phyloP scores from a whole-genome alignment of 2,329 filamentous ascomycete genomes.

The Biscogniauxia mediterranea region DNA sequence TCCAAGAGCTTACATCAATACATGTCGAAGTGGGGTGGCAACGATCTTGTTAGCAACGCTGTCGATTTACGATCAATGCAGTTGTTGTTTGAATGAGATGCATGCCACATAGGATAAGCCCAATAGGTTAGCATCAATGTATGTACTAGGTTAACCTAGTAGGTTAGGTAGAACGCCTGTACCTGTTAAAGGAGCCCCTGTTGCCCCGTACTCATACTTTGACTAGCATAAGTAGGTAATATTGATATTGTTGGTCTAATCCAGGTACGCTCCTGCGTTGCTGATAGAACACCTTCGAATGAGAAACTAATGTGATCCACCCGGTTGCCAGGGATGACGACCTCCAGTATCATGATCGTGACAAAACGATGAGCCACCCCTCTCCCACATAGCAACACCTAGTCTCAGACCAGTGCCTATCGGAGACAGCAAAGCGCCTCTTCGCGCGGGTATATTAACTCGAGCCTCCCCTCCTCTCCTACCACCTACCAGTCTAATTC shows the following conservation, averaged over 20 bases:
- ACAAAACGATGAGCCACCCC: neutral
- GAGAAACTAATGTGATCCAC: neutral
- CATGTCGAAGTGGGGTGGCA: neutral
- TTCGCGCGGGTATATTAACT: neutral
- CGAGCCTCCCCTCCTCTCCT: constrained; percentile 4
- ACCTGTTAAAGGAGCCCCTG: neutral
- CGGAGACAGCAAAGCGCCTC: neutral
- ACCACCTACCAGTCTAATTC: neutral
- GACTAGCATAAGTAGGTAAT: neutral
- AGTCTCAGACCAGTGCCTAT: neutral
- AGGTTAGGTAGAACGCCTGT: neutral
- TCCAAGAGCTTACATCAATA: neutral
- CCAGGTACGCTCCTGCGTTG: neutral
- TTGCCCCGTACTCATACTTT: neutral
- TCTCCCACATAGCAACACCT: neutral
- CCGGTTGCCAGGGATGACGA: neutral
- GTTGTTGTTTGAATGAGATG: neutral
- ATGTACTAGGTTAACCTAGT: no score
- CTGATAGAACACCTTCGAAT: neutral
- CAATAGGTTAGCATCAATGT: no score
- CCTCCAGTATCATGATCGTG: neutral
- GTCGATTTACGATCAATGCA: neutral
- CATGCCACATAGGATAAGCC: neutral
- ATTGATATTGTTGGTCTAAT: neutral
- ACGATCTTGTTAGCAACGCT: neutral